These are phyloP conservation scores for Zygoascus meyerae DNA, from an alignment of 1,139 yeast species.

Conservation along the genomic window DNA sequence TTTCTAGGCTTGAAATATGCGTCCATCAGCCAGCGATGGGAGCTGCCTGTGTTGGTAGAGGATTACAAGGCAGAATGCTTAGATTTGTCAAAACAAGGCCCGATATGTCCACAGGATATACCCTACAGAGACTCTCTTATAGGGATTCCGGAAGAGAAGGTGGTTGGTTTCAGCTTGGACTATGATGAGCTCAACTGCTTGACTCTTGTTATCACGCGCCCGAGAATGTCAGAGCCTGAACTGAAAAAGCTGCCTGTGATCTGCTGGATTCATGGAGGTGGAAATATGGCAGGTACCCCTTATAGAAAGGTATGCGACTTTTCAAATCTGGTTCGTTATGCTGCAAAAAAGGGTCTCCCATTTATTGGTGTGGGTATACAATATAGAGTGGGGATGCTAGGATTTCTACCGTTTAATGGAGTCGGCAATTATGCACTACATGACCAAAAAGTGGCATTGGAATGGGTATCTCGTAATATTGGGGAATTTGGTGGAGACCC, in stretches of 20 bases:
- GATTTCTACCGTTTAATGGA: constrained; percentile 28
- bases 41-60: constrained; percentile 10
- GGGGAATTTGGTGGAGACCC: constrained; percentile 35
- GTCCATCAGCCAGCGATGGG: constrained; percentile 12
- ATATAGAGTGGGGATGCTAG: constrained; percentile 33
- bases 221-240: constrained; percentile 10
- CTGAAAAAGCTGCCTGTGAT: constrained; percentile 29
- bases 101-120: constrained; percentile 24
- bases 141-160: constrained; percentile 19
- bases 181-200: constrained; percentile 28
- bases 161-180: constrained; percentile 17
- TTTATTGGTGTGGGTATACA: constrained; percentile 25
- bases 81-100: constrained; percentile 21
- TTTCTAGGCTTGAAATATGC: constrained; percentile 17
- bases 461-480: constrained; percentile 35
- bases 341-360: constrained; percentile 21
- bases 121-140: constrained; percentile 24
- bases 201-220: constrained; percentile 22
- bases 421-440: constrained; percentile 28
- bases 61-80: constrained; percentile 4
- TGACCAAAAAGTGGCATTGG: constrained; percentile 35
- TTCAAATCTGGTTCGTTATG: constrained; percentile 22
- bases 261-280: constrained; percentile 38
- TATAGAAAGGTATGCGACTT: constrained; percentile 30
- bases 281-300: constrained; percentile 32